phyloP scores from a whole-genome alignment of 805 yeast genomes.

The Cephaloascus fragrans region DNA sequence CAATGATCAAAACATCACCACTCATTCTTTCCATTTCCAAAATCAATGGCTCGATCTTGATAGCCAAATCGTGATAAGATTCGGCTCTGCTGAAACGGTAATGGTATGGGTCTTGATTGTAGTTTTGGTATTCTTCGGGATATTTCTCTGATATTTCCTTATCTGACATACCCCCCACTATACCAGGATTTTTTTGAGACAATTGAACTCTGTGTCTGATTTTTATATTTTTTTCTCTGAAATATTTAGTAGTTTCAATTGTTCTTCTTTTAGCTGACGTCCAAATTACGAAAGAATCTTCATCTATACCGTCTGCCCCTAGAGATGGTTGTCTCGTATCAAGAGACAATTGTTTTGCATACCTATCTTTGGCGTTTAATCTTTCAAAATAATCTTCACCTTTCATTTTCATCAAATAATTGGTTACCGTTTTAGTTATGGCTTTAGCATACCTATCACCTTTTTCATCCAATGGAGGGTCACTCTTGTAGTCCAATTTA shows the following conservation, averaged over 20 bases:
- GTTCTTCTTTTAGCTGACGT: constrained; percentile 87
- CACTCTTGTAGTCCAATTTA: constrained; percentile 54
- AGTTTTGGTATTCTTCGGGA: constrained; percentile 64
- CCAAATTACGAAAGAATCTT: constrained; percentile 77
- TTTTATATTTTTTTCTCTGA: constrained; percentile 51
- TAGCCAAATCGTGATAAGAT: constrained; percentile 92
- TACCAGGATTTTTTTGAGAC: constrained; percentile 85
- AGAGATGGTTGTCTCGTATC: constrained; percentile 33
- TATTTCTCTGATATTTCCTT: constrained; percentile 48
- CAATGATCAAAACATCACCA: constrained; percentile 80
- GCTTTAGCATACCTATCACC: constrained; percentile 62
- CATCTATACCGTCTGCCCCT: constrained; percentile 48
- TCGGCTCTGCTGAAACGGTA: constrained; percentile 89
- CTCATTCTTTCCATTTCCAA: constrained; percentile 90
- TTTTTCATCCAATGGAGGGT: constrained; percentile 71
- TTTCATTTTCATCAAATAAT: constrained; percentile 17
- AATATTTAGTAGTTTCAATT: constrained; percentile 64
- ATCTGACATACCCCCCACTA: constrained; percentile 58
- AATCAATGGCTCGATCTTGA: constrained; percentile 85
- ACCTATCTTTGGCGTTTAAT: constrained; percentile 7
- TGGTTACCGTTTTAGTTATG: constrained; percentile 47
- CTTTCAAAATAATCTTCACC: constrained; percentile 19
- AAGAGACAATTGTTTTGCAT: constrained; percentile 11
- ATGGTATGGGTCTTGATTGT: constrained; percentile 77
- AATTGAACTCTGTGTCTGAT: constrained; percentile 74